phyloP scores from a whole-genome alignment of 257 asterid genomes.

The Hygrophila difformis region DNA sequence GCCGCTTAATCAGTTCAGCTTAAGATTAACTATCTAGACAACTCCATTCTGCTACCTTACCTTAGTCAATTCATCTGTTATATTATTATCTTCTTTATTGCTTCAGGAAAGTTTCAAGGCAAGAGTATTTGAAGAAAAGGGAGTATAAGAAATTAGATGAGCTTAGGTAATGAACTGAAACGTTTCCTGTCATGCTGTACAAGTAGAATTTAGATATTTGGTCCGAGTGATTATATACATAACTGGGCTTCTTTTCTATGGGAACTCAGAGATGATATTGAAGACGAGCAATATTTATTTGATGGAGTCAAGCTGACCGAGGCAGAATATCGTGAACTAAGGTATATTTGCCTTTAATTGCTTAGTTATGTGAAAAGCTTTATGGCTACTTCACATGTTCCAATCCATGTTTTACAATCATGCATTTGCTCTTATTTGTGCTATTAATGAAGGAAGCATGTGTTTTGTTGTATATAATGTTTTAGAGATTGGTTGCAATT shows the following conservation, averaged over 20 bases:
- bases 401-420: too few relatives aligned
- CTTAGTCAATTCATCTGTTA: slow-evolving; percentile 9
- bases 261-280: slow-evolving; percentile 67
- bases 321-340: slow-evolving; percentile 54
- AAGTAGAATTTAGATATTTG: slow-evolving; percentile 11
- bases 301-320: slow-evolving; percentile 71
- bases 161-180: slow-evolving; percentile 48
- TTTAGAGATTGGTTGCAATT: too few relatives aligned
- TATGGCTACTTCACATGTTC: background rate
- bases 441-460: too few relatives aligned
- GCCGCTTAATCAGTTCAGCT: too few relatives aligned
- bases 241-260: slow-evolving; percentile 12
- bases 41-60: too few relatives aligned
- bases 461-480: too few relatives aligned
- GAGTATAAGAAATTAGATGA: slow-evolving; percentile 89
- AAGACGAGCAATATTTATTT: slow-evolving; percentile 81
- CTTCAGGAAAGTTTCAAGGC: slow-evolving; percentile 71
- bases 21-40: too few relatives aligned
- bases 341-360: slow-evolving; percentile 30
- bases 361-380: slow-evolving; percentile 4
- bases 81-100: slow-evolving; percentile 12
- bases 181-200: too few relatives aligned
- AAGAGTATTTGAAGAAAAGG: slow-evolving; percentile 84
- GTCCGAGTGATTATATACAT: slow-evolving; percentile 9
- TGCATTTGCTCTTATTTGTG: too few relatives aligned